Conservation (phyloP, 768 basidiomycete genomes). For the Gloeostereum incarnatum region DNA sequence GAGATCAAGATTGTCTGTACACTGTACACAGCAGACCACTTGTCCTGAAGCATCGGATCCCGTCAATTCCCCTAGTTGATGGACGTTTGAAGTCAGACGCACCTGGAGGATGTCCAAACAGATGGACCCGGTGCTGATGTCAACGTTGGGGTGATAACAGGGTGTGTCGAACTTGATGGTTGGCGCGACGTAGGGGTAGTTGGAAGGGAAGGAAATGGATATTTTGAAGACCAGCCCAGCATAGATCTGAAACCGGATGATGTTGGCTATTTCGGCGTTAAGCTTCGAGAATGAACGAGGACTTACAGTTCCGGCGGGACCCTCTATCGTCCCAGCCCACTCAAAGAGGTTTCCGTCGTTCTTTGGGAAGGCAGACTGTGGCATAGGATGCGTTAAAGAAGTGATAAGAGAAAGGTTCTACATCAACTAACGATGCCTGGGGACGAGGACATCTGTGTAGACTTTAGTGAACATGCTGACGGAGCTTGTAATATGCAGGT, state of each 20-base stretch:
- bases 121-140: constrained; percentile 66
- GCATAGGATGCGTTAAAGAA: constrained; percentile 4
- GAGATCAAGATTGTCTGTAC: constrained; percentile 87
- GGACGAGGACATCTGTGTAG: constrained; percentile 72
- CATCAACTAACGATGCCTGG: constrained; percentile 67
- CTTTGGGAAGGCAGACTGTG: constrained; percentile 87
- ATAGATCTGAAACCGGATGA: constrained; percentile 46
- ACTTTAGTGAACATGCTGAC: background rate
- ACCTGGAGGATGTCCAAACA: constrained; percentile 87
- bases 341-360: constrained; percentile 82
- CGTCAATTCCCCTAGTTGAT: background rate
- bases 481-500: background rate
- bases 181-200: constrained; percentile 84
- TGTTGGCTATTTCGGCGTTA: constrained; percentile 5
- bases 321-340: constrained; percentile 86
- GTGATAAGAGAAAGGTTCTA: background rate
- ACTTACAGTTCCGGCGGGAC: constrained; percentile 65
- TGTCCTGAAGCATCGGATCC: constrained; percentile 44
- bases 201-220: constrained; percentile 74
- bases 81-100: constrained; percentile 6
- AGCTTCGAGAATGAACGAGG: constrained; percentile 3
- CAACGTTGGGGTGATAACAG: constrained; percentile 89
- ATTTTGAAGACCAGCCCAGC: constrained; percentile 76
- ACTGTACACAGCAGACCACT: constrained; percentile 91
- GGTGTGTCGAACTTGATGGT: constrained; percentile 83